Evolutionary conservation across 1,284 basidiomycete species (phyloP).

Genomic region (Gymnopus androsaceus): DNA sequence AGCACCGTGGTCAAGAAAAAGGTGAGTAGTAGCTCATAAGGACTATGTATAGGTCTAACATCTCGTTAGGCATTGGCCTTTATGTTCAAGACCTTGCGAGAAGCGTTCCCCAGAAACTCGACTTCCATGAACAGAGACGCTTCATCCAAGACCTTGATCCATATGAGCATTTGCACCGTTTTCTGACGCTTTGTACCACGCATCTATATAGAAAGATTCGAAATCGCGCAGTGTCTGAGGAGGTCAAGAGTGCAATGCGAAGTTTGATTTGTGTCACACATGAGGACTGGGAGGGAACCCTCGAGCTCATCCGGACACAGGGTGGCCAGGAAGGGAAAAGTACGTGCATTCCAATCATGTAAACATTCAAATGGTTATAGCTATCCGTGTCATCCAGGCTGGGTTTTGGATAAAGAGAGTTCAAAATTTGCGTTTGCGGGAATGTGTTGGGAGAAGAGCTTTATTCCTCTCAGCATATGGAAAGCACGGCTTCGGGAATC

Average conservation of each 20-base stretch:
- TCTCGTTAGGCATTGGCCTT: slow-evolving; percentile 18
- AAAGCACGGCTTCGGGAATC: slow-evolving; percentile 1
- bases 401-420: slow-evolving; percentile 17
- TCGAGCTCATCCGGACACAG: slow-evolving; percentile 4
- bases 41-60: not conserved
- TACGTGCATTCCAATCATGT: not conserved
- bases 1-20: slow-evolving; percentile 21
- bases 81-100: slow-evolving; percentile 13
- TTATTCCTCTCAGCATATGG: slow-evolving; percentile 19
- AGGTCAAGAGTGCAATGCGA: slow-evolving; percentile 14
- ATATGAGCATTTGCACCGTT: slow-evolving; percentile 20
- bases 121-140: slow-evolving; percentile 17
- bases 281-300: slow-evolving; percentile 16
- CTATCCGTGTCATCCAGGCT: slow-evolving; percentile 11
- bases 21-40: slow-evolving; percentile 5
- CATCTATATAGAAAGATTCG: slow-evolving; percentile 18
- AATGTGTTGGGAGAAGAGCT: slow-evolving; percentile 21
- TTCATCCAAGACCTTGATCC: slow-evolving; percentile 12
- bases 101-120: not conserved
- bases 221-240: slow-evolving; percentile 5
- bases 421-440: slow-evolving; percentile 17
- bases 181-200: slow-evolving; percentile 17
- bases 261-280: slow-evolving; percentile 18
- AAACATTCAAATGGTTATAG: not conserved
- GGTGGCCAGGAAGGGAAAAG: slow-evolving; percentile 17